These are phyloP conservation scores for Mycena haematopus DNA, from an alignment of 768 basidiomycete genomes.

Conservation along the genomic window DNA sequence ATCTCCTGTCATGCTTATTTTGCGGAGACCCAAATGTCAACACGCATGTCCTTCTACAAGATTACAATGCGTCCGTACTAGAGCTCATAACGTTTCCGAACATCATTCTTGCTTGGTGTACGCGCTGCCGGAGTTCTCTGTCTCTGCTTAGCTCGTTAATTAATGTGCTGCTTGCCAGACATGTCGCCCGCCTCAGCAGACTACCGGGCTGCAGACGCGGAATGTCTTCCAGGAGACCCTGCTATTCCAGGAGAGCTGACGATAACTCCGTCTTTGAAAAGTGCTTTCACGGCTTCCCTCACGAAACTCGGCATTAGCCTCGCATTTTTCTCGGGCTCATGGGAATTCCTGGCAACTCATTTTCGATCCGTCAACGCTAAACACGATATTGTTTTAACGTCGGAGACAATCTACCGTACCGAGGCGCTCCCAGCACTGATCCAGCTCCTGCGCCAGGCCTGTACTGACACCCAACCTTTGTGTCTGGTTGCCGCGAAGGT, in stretches of 20 bases:
- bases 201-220: constrained; percentile 48
- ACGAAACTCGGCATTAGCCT: constrained; percentile 59
- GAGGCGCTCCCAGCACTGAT: constrained; percentile 70
- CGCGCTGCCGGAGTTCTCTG: constrained; percentile 36
- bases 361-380: constrained; percentile 37
- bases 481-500: constrained; percentile 92
- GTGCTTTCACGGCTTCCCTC: constrained; percentile 70
- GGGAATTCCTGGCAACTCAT: constrained; percentile 59
- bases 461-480: constrained; percentile 28
- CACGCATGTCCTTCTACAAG: constrained; percentile 81
- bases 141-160: constrained; percentile 3
- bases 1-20: constrained; percentile 70
- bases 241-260: constrained; percentile 61
- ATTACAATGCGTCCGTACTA: constrained; percentile 87
- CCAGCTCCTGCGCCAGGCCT: constrained; percentile 52
- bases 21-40: constrained; percentile 38
- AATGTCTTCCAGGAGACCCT: constrained; percentile 40
- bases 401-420: constrained; percentile 89
- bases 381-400: constrained; percentile 83
- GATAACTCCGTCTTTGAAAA: constrained; percentile 68
- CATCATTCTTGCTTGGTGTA: constrained; percentile 82
- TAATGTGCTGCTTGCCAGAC: constrained; percentile 46
- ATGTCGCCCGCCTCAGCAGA: constrained; percentile 60
- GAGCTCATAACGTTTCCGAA: constrained; percentile 84
- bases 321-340: constrained; percentile 83